Evolutionary conservation across 345 rosid species (phyloP).

Genomic region (Streptanthus diversifolius): DNA sequence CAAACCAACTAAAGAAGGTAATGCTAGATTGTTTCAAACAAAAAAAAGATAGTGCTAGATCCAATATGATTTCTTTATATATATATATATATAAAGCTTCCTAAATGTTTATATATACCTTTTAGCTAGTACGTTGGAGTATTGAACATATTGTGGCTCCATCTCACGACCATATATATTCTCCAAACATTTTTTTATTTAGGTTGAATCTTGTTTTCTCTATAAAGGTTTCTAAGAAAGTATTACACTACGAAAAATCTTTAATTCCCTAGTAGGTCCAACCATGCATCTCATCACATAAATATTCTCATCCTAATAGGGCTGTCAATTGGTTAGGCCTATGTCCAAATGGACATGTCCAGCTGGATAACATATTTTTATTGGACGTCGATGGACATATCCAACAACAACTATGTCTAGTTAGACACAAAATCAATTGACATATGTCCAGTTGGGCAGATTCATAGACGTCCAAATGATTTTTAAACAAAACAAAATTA

Average conservation of each 20-base stretch:
- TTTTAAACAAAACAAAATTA: too few species aligned
- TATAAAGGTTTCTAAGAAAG: not conserved
- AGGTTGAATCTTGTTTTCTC: slow-evolving; percentile 4
- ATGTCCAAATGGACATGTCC: too few species aligned
- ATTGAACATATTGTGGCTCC: not conserved
- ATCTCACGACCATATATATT: not conserved
- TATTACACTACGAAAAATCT: too few species aligned
- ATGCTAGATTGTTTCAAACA: too few species aligned
- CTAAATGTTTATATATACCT: not conserved
- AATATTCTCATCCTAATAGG: not conserved
- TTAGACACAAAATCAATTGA: too few species aligned
- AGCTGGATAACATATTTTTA: too few species aligned
- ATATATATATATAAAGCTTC: not conserved
- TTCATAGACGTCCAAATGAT: too few species aligned
- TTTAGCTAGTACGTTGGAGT: not conserved
- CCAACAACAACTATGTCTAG: too few species aligned
- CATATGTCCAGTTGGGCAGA: too few species aligned
- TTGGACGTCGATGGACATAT: too few species aligned
- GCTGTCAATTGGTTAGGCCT: too few species aligned
- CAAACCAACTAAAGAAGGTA: not conserved
- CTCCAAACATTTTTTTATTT: too few species aligned
- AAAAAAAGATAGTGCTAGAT: not conserved
- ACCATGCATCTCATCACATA: not conserved
- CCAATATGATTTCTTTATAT: not conserved
- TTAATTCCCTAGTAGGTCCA: not conserved